Percentiles rank a stretch among this genome's conserved stretches.
phyloP scores from a whole-genome alignment of 805 yeast genomes.

The Saccharomycopsis schoenii region DNA sequence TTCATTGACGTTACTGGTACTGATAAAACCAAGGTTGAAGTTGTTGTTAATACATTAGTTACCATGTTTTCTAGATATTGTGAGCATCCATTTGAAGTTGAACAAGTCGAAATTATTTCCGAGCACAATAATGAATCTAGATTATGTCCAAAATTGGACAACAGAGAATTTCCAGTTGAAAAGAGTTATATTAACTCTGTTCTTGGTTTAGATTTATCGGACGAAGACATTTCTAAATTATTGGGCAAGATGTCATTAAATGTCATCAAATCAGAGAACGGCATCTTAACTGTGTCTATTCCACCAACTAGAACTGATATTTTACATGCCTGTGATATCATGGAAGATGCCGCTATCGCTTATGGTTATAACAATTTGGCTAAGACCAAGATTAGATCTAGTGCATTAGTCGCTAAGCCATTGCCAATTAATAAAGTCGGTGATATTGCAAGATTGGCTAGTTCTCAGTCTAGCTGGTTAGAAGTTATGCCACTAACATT shows the following conservation, averaged over 20 bases:
- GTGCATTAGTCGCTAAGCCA: constrained; percentile 75
- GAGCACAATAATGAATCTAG: constrained; percentile 72
- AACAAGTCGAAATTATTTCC: constrained; percentile 80
- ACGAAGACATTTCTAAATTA: constrained; percentile 57
- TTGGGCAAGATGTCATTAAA: constrained; percentile 73
- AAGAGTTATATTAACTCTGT: constrained; percentile 83
- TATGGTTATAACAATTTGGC: constrained; percentile 87
- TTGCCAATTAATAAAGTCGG: constrained; percentile 84
- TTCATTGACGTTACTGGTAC: constrained; percentile 93
- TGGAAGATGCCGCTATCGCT: constrained; percentile 97
- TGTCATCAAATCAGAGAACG: constrained; percentile 42
- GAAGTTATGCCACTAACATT: constrained; percentile 94
- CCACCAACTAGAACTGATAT: constrained; percentile 96
- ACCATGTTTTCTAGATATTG: constrained; percentile 94
- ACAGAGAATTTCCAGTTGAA: constrained; percentile 65
- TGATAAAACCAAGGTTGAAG: constrained; percentile 86
- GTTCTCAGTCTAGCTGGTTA: constrained; percentile 91
- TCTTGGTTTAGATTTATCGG: constrained; percentile 69
- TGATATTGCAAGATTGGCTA: constrained; percentile 82
- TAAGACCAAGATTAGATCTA: constrained; percentile 68
- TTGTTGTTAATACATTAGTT: constrained; percentile 84
- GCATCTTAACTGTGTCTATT: constrained; percentile 55
- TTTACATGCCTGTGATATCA: constrained; percentile 92
- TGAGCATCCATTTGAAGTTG: constrained; percentile 70
- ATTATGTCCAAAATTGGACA: constrained; percentile 60